Evolutionary conservation across 2,329 filamentous ascomycete species (phyloP), one percentile per base, ranked within the genome.

Genomic region (Penicillium sp.): DNA sequence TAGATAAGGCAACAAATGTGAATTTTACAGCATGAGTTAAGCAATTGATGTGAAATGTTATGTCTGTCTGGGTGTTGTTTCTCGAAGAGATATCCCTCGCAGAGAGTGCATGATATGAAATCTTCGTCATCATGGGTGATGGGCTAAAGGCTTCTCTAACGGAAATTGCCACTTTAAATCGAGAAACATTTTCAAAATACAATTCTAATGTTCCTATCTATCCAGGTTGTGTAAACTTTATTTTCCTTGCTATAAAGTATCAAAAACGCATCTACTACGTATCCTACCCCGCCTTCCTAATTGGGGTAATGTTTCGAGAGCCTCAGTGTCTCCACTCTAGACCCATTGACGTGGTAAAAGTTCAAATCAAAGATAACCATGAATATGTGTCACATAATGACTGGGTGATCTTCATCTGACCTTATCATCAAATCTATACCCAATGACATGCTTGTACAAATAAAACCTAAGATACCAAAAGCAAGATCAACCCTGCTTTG

Each of bases 221-320:
- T n/a, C n/a, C 16, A 39, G 10, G 9, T 0, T 19, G n/a, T 19
- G 35, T 11, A 42, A 42, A 42, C 10, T 42, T 23, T 11, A 42
- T 42, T 23, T 19, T 39, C 1, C 3, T 11, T 3, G n/a, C 7
- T 35, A 14, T 16, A 3, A 37, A 3, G 14, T 19, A 9, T 21
- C 4, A 42, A 42, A 19, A 23, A 23, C 10, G 39, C 39, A 39
- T 19, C 8, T 13, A 49, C 44, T 48, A 37, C 43, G 44, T 3
- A 14, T 39, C 11, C 16, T 39, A 23, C 39, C 39, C 39, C 23
- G 31, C 29, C 45, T 54, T 54, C 53, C 53, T 23, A 29, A 42
- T 49, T 43, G 25, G 45, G 53, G 13, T 33, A 54, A 54, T 33
- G 26, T 29, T 25, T 25, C 33, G 53, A 54, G 53, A 39, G 25